Conservation (phyloP, 2,329 filamentous ascomycete species). For the Mycogone perniciosa region DNA sequence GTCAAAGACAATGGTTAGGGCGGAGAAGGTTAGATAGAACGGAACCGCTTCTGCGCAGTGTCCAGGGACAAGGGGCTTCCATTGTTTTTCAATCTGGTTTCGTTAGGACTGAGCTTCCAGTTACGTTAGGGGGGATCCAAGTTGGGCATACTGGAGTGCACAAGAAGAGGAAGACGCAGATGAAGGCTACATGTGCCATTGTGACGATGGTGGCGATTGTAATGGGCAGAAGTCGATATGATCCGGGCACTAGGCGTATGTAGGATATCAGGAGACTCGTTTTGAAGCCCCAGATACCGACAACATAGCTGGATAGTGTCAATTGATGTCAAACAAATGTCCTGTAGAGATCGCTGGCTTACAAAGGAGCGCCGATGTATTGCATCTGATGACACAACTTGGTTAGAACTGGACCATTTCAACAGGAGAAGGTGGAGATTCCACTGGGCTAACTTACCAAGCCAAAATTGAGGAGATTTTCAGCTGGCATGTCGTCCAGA, state of each 20-base stretch:
- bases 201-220: conserved; percentile 29
- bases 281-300: conserved; percentile 41
- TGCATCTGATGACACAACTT: conserved; percentile 23
- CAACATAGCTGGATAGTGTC: conserved; percentile 29
- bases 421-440: background rate
- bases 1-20: conserved; percentile 37
- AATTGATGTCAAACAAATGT: background rate
- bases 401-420: background rate
- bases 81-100: conserved; percentile 28
- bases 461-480: conserved; percentile 35
- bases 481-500: conserved; percentile 29
- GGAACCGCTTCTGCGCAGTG: conserved; percentile 34
- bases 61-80: conserved; percentile 33
- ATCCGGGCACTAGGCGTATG: conserved; percentile 36
- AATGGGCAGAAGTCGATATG: conserved; percentile 29
- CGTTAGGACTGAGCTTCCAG: too few relatives aligned
- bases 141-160: conserved; percentile 26
- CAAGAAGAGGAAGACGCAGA: conserved; percentile 30
- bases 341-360: conserved; percentile 10
- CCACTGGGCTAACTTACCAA: conserved; percentile 15
- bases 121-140: background rate
- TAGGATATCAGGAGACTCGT: conserved; percentile 39
- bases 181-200: conserved; percentile 34
- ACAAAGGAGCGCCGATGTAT: conserved; percentile 38
- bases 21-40: conserved; percentile 37